Base-by-base conservation (phyloP, 2,329 filamentous ascomycete species). In the Claviceps maximensis region DNA sequence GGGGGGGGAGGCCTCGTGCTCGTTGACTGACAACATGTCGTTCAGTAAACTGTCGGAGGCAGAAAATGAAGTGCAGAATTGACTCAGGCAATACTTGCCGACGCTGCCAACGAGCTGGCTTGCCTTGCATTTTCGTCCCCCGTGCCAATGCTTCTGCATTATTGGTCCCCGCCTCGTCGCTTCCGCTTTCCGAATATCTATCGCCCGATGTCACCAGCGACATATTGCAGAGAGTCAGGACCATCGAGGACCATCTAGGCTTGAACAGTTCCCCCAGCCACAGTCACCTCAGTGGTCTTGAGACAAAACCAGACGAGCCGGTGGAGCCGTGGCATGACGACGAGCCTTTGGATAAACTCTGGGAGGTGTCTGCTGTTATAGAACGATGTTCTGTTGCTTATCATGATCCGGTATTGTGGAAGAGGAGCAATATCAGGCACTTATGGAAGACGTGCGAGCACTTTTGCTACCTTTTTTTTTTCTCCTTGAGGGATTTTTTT, bases 81-180 rank as follows among this genome's bases (percentile, higher is more conserved):
- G 67, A 69, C 17, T 58, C 60, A 7, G 63, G 65, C 25, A 59
- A 61, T 17, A 62, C 62, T 0, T 69, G 66, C 56, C 64, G 66
- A 19, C 60, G 67, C 54, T 69, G 66, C 52, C 53, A 62, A 19
- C 62, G 64, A 9, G 60, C 62, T 5, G 66, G 65, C n/a, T 61
- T 67, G 10, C 65, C 66, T 23, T 71, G 69, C 57, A 61, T 71
- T 13, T 71, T 71, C 53, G 67, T 69, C 33, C 69, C 69, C 12
- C 62, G 68, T 42, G 67, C 67, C 45, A 71, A 71, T 57, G 68
- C 69, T 3, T 48, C 51, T 10, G 51, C 51, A 4, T 36, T 48
- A 17, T 27, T 52, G 51, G 51, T 52, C 4, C 51, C 51, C 12
- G 51, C 51, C 58, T 53, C 65, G 54, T 53, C 65, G 55, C 45